These are phyloP conservation scores for Pseudocohnilembus persalinus DNA, from an alignment of 169 alveolate species.

Conservation along the genomic window DNA sequence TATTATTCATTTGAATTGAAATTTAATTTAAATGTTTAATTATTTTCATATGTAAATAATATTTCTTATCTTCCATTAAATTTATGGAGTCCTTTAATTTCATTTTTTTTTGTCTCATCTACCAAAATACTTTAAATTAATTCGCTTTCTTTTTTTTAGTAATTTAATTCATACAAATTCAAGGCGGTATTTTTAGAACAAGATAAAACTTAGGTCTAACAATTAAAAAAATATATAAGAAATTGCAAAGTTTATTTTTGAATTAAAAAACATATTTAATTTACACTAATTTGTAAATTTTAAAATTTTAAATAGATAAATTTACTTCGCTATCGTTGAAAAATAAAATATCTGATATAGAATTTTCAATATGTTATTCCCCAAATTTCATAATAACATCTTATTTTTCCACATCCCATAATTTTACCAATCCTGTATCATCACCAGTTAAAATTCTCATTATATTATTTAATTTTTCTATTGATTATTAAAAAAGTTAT, in stretches of 20 bases:
- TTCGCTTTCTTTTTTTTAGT: not conserved
- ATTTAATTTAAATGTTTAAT: not conserved
- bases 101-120: not conserved
- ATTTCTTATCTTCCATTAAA: not conserved
- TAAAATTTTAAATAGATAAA: too few species aligned
- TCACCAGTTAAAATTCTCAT: slow-evolving; percentile 28
- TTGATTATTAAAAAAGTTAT: not conserved
- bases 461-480: not conserved
- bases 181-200: slow-evolving; percentile 1
- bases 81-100: not conserved
- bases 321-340: not conserved
- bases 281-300: too few species aligned
- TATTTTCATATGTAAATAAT: slow-evolving; percentile 7
- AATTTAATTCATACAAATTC: slow-evolving; percentile 3
- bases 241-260: not conserved
- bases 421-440: slow-evolving; percentile 16
- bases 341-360: too few species aligned
- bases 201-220: not conserved
- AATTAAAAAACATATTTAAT: too few species aligned
- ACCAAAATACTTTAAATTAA: not conserved
- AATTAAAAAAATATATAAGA: not conserved
- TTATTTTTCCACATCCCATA: slow-evolving; percentile 4
- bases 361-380: not conserved
- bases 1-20: not conserved
- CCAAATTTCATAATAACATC: not conserved